Evolutionary conservation across 768 basidiomycete species (phyloP).

Genomic region (Cantharellus cinnabarinus): DNA sequence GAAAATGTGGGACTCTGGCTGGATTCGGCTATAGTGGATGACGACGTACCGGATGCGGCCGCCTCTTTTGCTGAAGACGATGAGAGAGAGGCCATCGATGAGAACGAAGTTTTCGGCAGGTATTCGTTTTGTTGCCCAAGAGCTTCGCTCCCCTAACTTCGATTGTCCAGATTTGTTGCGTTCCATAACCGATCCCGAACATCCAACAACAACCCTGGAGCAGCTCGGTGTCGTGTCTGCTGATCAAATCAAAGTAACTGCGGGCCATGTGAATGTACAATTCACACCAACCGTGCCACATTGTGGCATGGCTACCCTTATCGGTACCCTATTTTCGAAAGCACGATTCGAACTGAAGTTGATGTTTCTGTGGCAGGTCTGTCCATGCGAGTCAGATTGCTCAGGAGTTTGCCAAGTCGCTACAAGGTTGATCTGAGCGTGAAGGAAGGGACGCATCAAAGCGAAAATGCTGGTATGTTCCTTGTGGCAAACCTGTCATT

Average conservation of each 20-base stretch:
- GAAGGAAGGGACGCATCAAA: conserved; percentile 90
- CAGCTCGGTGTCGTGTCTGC: conserved; percentile 88
- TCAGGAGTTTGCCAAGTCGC: conserved; percentile 74
- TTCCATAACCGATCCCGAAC: conserved; percentile 87
- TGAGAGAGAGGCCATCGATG: neutral
- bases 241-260: conserved; percentile 48
- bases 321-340: conserved; percentile 31
- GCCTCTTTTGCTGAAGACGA: neutral
- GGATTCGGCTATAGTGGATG: neutral
- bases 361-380: conserved; percentile 33
- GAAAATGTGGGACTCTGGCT: neutral
- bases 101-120: neutral
- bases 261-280: conserved; percentile 47
- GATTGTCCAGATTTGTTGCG: conserved; percentile 55
- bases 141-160: neutral
- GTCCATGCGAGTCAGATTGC: conserved; percentile 82
- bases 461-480: neutral
- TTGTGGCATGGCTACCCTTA: conserved; percentile 92
- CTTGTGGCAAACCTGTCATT: neutral
- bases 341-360: too few species aligned
- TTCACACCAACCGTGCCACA: conserved; percentile 97
- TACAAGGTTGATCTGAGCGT: conserved; percentile 90
- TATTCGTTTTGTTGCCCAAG: neutral
- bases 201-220: conserved; percentile 64
- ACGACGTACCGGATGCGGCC: neutral